Conservation (phyloP, 768 basidiomycete species). For the Antrodiella citrinella region DNA sequence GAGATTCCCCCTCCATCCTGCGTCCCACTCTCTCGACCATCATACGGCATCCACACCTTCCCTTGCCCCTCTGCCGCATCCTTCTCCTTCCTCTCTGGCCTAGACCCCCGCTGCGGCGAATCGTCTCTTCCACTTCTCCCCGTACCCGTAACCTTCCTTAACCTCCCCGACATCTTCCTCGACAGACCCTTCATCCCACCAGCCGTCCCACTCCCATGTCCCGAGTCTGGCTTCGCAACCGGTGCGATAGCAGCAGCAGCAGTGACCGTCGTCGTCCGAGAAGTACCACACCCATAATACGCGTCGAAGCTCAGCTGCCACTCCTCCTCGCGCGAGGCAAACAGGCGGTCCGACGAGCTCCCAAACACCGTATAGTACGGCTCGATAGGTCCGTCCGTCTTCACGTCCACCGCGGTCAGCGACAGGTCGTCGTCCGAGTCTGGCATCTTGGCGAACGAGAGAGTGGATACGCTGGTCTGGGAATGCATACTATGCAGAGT, state of each 20-base stretch:
- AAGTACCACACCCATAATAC: slow-evolving; percentile 4
- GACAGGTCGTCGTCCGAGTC: slow-evolving; percentile 2
- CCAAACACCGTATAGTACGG: slow-evolving; percentile 56
- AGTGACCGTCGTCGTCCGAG: background rate
- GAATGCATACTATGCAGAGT: background rate
- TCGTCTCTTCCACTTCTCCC: slow-evolving; percentile 1
- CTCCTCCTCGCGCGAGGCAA: slow-evolving; percentile 37
- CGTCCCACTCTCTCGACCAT: slow-evolving; percentile 7
- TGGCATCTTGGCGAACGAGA: background rate
- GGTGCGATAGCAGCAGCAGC: background rate
- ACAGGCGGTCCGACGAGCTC: slow-evolving; percentile 32
- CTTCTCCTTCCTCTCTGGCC: slow-evolving; percentile 2
- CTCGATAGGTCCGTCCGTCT: slow-evolving; percentile 29
- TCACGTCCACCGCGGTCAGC: slow-evolving; percentile 16
- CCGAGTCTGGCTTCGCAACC: background rate
- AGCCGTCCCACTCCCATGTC: slow-evolving; percentile 1
- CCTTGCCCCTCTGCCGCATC: slow-evolving; percentile 7
- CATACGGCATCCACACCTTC: slow-evolving; percentile 12
- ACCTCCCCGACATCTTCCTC: slow-evolving; percentile 29
- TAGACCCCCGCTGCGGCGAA: slow-evolving; percentile 12
- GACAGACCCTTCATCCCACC: slow-evolving; percentile 20
- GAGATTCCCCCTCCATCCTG: background rate
- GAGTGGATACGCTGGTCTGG: slow-evolving; percentile 3
- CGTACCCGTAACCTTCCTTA: slow-evolving; percentile 19
- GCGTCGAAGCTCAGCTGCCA: slow-evolving; percentile 12